These are phyloP conservation scores for Paraconiothyrium sp. DNA, from an alignment of 2,329 filamentous ascomycete species.

Conservation along the genomic window DNA sequence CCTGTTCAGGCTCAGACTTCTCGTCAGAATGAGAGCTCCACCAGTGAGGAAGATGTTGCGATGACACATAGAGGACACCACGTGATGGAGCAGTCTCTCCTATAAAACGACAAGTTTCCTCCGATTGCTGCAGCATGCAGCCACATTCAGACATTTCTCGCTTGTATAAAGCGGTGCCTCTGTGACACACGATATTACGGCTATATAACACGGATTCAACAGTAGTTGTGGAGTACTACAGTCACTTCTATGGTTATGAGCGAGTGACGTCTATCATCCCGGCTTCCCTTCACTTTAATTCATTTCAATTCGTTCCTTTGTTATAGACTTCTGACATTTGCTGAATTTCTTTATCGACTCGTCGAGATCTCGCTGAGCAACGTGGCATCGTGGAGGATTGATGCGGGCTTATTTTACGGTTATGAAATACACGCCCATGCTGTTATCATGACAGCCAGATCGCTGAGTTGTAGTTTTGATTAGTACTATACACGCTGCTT, in stretches of 20 bases:
- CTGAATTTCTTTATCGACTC: background rate
- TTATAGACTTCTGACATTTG: background rate
- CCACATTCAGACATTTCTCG: background rate
- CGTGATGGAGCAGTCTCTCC: background rate
- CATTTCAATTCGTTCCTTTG: background rate
- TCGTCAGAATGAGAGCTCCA: background rate
- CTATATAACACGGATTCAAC: background rate
- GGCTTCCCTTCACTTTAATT: background rate
- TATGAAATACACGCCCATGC: background rate
- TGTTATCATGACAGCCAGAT: background rate
- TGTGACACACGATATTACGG: background rate
- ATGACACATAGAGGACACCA: background rate
- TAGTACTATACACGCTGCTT: background rate
- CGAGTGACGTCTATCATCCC: background rate
- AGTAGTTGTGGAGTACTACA: background rate
- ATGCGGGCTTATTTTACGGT: too few species aligned
- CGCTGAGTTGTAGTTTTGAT: background rate
- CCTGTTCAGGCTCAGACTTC: background rate
- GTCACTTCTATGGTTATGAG: background rate
- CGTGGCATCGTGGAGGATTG: background rate
- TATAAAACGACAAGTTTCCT: background rate
- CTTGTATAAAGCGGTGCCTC: background rate
- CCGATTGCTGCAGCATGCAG: background rate
- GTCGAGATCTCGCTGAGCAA: background rate
- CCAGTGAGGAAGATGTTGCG: background rate